Evolutionary conservation across 495 filamentous ascomycete genomes (phyloP).

Genomic region (Barbatosphaeria neglecta): DNA sequence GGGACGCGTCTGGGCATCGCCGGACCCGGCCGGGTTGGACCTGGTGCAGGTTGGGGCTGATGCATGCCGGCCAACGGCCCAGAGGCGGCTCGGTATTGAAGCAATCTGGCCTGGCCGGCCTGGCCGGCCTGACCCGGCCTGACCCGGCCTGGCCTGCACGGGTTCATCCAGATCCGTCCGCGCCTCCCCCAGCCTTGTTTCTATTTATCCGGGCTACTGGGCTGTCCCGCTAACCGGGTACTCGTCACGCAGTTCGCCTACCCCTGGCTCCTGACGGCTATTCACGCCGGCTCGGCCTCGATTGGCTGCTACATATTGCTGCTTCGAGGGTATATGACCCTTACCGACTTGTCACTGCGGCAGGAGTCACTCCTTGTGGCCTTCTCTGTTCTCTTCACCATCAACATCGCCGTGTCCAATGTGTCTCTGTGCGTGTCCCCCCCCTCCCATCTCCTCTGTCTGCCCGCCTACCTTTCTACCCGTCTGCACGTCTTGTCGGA

Average conservation of each 20-base stretch:
- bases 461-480: not conserved
- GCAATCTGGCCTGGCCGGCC: no score
- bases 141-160: no score
- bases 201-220: not conserved
- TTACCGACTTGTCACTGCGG: constrained; percentile 30
- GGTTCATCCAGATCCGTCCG: no score
- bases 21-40: no score
- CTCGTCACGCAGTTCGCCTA: constrained; percentile 31
- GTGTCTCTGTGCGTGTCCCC: constrained; percentile 30
- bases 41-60: no score
- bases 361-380: constrained; percentile 35
- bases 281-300: constrained; percentile 39
- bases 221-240: not conserved
- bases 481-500: no score
- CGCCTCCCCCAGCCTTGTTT: no score
- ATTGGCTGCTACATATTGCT: constrained; percentile 39
- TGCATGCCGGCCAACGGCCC: no score
- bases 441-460: not conserved
- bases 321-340: constrained; percentile 29
- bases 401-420: constrained; percentile 49
- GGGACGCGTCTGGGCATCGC: no score
- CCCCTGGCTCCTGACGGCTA: constrained; percentile 44
- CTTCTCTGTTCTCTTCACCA: constrained; percentile 46
- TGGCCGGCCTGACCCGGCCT: no score
- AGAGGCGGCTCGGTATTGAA: no score